Percentiles rank a stretch among this genome's conserved stretches.
Evolutionary conservation across 805 yeast species (phyloP).

Genomic region (Wickerhamomyces queroliae): DNA sequence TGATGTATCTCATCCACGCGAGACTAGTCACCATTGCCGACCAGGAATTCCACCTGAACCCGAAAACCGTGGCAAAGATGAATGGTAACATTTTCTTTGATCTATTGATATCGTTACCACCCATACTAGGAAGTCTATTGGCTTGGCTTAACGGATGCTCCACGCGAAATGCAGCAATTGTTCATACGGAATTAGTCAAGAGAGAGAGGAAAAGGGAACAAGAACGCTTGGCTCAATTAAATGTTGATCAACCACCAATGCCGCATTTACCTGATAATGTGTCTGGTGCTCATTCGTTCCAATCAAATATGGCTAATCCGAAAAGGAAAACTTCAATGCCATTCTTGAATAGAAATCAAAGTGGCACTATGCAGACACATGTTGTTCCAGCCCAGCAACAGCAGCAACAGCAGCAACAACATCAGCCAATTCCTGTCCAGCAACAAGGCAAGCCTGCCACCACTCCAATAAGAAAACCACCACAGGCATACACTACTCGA

Average conservation of each 20-base stretch:
- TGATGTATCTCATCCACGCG: conserved; percentile 76
- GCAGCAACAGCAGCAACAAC: not conserved
- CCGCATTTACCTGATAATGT: not conserved
- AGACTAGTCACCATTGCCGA: conserved; percentile 59
- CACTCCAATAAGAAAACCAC: not conserved
- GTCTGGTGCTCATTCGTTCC: conserved; percentile 1
- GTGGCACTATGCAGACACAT: too few relatives aligned
- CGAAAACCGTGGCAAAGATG: conserved; percentile 56
- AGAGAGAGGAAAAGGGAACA: conserved; percentile 9
- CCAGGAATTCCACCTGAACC: conserved; percentile 50
- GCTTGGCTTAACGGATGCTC: conserved; percentile 84
- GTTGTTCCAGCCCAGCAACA: not conserved
- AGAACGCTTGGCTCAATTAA: conserved; percentile 1
- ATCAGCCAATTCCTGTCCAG: too few relatives aligned
- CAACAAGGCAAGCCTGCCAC: not conserved
- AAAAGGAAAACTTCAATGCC: too few relatives aligned
- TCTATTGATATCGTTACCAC: conserved; percentile 69
- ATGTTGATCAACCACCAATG: conserved; percentile 3
- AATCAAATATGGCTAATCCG: too few relatives aligned
- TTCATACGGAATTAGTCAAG: conserved; percentile 38
- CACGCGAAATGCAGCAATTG: conserved; percentile 80
- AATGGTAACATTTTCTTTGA: conserved; percentile 74
- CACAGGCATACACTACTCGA: not conserved
- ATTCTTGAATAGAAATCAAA: too few relatives aligned
- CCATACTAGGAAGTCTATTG: conserved; percentile 71